phyloP scores from a whole-genome alignment of 148 eudicot genomes.

The Rhododendron ovatum region DNA sequence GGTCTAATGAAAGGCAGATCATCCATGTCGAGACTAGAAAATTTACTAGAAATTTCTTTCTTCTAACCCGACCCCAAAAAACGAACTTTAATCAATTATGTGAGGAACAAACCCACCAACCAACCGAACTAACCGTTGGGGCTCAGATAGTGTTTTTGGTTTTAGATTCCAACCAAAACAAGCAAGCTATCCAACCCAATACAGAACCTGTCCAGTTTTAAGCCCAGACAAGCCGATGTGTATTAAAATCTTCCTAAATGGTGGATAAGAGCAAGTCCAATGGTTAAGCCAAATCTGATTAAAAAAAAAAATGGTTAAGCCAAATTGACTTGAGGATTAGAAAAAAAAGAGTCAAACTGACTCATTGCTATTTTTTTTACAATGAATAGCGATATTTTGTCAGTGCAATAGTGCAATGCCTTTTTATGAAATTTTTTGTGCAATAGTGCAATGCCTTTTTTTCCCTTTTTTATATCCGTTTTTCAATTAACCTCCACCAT shows the following conservation, averaged over 20 bases:
- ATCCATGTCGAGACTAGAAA: no score
- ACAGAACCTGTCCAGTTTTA: not conserved
- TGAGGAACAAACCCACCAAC: no score
- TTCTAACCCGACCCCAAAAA: no score
- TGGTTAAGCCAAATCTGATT: no score
- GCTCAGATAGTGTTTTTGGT: not conserved
- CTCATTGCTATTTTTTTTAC: not conserved
- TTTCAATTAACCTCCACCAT: not conserved
- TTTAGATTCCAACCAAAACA: not conserved
- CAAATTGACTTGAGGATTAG: no score
- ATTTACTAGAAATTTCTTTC: no score
- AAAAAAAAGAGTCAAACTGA: no score
- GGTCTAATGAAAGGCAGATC: no score
- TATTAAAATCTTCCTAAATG: not conserved
- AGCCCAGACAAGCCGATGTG: not conserved
- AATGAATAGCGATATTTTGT: not conserved
- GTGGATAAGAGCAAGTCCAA: not conserved
- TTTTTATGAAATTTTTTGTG: not conserved
- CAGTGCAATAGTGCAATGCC: not conserved
- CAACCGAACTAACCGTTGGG: no score
- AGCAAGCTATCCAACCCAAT: not conserved
- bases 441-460: not conserved
- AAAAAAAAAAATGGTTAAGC: no score
- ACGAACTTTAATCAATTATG: no score
- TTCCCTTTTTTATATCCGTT: no score